Evolutionary conservation across 2,329 filamentous ascomycete genomes (phyloP).

Genomic region (Cercospora zeina): DNA sequence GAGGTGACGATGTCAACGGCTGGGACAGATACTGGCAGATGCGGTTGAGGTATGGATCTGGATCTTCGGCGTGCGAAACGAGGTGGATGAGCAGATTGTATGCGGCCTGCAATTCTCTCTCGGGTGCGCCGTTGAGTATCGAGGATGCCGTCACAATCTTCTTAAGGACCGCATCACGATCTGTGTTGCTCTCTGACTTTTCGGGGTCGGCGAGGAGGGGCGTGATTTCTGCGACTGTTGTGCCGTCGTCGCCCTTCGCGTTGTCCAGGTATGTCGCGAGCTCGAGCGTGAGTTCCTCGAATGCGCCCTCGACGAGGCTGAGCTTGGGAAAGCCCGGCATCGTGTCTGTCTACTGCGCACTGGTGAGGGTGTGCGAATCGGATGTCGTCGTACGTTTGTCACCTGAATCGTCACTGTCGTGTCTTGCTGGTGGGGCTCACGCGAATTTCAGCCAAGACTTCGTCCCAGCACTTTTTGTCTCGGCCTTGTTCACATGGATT

Average conservation of each 20-base stretch:
- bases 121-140: slow-evolving; percentile 78
- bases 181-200: slow-evolving; percentile 56
- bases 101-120: slow-evolving; percentile 94
- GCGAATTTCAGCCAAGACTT: slow-evolving; percentile 13
- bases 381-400: neutral
- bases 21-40: slow-evolving; percentile 88
- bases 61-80: slow-evolving; percentile 79
- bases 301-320: slow-evolving; percentile 81
- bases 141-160: slow-evolving; percentile 80
- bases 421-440: slow-evolving; percentile 11
- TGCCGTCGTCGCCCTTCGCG: slow-evolving; percentile 64
- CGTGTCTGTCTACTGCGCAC: slow-evolving; percentile 28
- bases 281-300: slow-evolving; percentile 89
- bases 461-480: slow-evolving; percentile 7
- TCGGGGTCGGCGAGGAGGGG: slow-evolving; percentile 62
- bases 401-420: slow-evolving; percentile 2
- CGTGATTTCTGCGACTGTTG: slow-evolving; percentile 64
- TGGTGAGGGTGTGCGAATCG: neutral
- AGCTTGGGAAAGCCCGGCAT: slow-evolving; percentile 64
- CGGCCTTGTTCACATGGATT: neutral
- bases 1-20: slow-evolving; percentile 80
- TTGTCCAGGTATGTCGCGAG: slow-evolving; percentile 91
- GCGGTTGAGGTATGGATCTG: slow-evolving; percentile 79
- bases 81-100: slow-evolving; percentile 98
- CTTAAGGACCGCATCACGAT: slow-evolving; percentile 82